Evolutionary conservation across 768 basidiomycete species (phyloP).

Genomic region (Lactarius akahatsu): DNA sequence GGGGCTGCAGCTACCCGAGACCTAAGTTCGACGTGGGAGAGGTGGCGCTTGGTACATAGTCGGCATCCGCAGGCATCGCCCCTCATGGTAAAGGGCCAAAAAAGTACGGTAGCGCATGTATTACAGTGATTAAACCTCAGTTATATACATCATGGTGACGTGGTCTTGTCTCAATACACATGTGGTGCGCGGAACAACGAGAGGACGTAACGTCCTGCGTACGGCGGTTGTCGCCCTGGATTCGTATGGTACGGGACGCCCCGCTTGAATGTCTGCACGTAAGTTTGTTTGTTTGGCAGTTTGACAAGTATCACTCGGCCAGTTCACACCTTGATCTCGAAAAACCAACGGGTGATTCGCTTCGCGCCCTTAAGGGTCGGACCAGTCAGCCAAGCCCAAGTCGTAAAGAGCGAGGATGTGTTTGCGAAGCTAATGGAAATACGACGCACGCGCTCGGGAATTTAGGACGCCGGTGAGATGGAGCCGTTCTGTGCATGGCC

Average conservation of each 20-base stretch:
- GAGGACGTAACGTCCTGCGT: background rate
- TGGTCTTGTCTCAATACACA: background rate
- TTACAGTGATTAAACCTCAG: background rate
- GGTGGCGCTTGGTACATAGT: background rate
- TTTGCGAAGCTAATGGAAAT: background rate
- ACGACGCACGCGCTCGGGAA: background rate
- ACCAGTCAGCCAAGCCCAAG: background rate
- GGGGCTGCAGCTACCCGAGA: no score
- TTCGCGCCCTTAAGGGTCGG: no score
- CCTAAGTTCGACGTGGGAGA: no score
- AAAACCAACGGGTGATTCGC: background rate
- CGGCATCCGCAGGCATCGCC: background rate
- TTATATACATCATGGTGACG: background rate
- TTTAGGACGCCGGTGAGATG: background rate
- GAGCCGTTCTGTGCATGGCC: background rate
- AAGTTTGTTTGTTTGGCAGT: background rate
- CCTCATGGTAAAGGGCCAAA: background rate
- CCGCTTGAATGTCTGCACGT: background rate
- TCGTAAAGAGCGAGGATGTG: background rate
- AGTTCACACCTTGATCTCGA: background rate
- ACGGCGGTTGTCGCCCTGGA: background rate
- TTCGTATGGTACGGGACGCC: background rate
- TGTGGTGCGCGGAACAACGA: background rate
- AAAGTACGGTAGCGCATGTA: background rate
- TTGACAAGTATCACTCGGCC: background rate